Evolutionary conservation across 805 yeast genomes (phyloP).

Genomic region (Zygosaccharomyces lentus): DNA sequence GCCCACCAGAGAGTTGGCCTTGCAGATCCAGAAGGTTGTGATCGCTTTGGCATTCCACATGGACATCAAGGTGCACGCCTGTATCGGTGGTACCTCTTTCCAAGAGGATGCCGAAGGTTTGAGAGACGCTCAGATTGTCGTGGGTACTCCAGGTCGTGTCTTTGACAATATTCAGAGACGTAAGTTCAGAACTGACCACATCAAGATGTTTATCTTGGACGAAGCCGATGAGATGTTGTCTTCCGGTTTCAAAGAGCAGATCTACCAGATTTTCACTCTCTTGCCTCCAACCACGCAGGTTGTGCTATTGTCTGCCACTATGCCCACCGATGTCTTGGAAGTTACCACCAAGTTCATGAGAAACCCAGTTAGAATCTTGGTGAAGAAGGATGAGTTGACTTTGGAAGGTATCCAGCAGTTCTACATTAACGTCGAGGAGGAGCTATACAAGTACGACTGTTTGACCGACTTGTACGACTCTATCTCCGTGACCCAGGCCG

Average conservation of each 20-base stretch:
- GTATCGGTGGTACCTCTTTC: constrained; percentile 94
- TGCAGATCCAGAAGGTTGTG: constrained; percentile 92
- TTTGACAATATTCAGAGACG: constrained; percentile 92
- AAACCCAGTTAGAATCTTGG: constrained; percentile 90
- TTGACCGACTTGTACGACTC: constrained; percentile 93
- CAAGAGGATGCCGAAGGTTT: constrained; percentile 84
- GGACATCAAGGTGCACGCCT: constrained; percentile 89
- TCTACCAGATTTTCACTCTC: constrained; percentile 81
- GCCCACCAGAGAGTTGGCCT: constrained; percentile 96
- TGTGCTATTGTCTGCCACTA: constrained; percentile 90
- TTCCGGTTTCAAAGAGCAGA: constrained; percentile 88
- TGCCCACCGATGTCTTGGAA: constrained; percentile 86
- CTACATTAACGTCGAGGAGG: constrained; percentile 85
- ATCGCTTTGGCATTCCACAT: constrained; percentile 85
- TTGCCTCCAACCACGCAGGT: constrained; percentile 86
- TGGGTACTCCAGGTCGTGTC: constrained; percentile 98
- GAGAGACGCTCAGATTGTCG: constrained; percentile 81
- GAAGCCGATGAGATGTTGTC: constrained; percentile 96
- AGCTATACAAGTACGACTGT: constrained; percentile 91
- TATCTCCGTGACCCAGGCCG: constrained; percentile 93
- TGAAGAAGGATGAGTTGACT: constrained; percentile 89
- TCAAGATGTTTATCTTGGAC: constrained; percentile 93
- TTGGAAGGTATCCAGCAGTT: constrained; percentile 93
- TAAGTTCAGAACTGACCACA: constrained; percentile 70
- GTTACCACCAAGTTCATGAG: constrained; percentile 89